Base-by-base conservation (phyloP, 2,329 filamentous ascomycete species). In the Xylogone sp. region DNA sequence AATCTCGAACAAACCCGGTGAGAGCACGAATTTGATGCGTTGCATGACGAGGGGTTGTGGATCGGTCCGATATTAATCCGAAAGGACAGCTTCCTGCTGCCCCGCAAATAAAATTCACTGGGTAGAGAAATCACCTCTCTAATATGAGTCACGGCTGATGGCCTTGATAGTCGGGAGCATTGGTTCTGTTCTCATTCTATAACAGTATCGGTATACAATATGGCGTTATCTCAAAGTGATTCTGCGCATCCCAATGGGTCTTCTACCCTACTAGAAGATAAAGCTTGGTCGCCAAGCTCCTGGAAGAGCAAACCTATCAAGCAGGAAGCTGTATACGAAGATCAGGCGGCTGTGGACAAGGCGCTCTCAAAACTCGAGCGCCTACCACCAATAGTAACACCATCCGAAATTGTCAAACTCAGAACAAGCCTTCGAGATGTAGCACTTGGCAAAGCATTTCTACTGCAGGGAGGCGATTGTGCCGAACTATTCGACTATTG, bases 401-500 rank as follows among this genome's bases (percentile, higher is more conserved):
- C 88, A 3, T 78, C 78, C 46, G 90, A 94, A 71, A 96, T 99
- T 64, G 77, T 82, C 60, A 86, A 83, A 56, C 79, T 99, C 49
- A 91, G 91, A 66, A 77, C 82, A 48, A 86, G 83, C 62, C 79
- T 99, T 20, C 83, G 83, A 53, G 90, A 96, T 72, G 94, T 96
- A 5, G 94, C 94, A 4, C 75, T 88, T 31, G 94, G 94, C 29
- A 91, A 93, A 59, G 90, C 93, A 12, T 97, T 99, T 68, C 78
- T 99, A 9, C 82, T 99, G 3, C 94, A 99, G 73, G 94, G 94
- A 54, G 94, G 93, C 56, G 94, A 99, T 72, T 99, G 94, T 66
- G 94, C 94, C 16, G 94, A 99, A 74, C 81, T 97, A 9, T 99
- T 99, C 65, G 90, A 94, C 70, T 99, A 99, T 76, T 99, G 94